phyloP scores from a whole-genome alignment of 2,329 filamentous ascomycete species.

The Calycina herbarum region DNA sequence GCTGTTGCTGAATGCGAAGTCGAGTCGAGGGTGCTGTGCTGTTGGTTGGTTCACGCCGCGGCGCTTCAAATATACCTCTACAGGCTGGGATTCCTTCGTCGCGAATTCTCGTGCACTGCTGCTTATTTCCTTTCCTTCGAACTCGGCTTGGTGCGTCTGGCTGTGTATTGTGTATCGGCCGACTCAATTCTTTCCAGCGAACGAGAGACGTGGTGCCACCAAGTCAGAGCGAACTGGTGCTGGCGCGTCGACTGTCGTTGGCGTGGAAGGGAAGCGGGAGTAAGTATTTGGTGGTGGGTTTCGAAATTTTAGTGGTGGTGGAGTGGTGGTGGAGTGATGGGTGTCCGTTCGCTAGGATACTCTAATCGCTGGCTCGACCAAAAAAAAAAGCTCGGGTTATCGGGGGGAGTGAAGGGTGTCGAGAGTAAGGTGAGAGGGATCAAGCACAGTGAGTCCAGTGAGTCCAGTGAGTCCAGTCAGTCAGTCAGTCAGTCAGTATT shows the following conservation, averaged over 20 bases:
- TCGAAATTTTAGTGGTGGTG: neutral
- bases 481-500: neutral
- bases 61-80: conserved; percentile 17
- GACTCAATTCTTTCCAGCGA: conserved; percentile 25
- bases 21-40: conserved; percentile 6
- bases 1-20: neutral
- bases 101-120: conserved; percentile 15
- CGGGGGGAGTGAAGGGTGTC: neutral
- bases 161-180: conserved; percentile 21
- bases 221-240: conserved; percentile 32
- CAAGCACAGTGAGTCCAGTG: too few species aligned
- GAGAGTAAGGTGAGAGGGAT: too few species aligned
- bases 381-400: conserved; percentile 1
- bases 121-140: conserved; percentile 15
- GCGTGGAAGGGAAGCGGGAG: neutral
- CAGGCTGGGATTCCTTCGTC: conserved; percentile 12
- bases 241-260: conserved; percentile 22
- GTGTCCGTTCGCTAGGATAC: neutral
- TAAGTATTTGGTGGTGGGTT: neutral
- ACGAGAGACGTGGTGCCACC: conserved; percentile 35
- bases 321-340: neutral
- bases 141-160: conserved; percentile 27
- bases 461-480: too few species aligned
- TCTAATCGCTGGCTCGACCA: conserved; percentile 1
- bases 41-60: conserved; percentile 8